Percentiles rank a stretch among this genome's conserved stretches.
phyloP scores from a whole-genome alignment of 1,284 basidiomycete genomes.

The Termitomyces sp. region DNA sequence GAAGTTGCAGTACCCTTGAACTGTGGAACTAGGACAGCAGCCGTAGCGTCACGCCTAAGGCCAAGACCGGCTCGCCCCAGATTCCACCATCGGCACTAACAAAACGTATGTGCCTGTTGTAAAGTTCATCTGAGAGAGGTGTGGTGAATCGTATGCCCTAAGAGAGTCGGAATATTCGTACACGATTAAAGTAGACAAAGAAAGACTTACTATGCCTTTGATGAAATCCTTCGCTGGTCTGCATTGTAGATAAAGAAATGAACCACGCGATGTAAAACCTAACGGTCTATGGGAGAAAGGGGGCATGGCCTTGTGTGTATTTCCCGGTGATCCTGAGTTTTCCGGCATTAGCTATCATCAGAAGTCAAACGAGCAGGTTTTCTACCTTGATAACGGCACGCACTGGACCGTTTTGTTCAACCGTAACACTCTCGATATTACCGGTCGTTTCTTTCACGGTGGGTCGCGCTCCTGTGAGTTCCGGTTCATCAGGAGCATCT shows the following conservation, averaged over 20 bases:
- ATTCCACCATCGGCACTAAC: slow-evolving; percentile 32
- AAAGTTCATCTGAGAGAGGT: slow-evolving; percentile 34
- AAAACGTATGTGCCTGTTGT: slow-evolving; percentile 38
- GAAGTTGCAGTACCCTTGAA: slow-evolving; percentile 36
- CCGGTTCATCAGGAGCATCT: slow-evolving; percentile 31
- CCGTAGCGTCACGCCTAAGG: slow-evolving; percentile 36
- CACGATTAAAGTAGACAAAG: background rate
- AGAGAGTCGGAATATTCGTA: background rate
- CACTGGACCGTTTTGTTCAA: slow-evolving; percentile 40
- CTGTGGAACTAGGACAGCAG: slow-evolving; percentile 35
- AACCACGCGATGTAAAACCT: slow-evolving; percentile 36
- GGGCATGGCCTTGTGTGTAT: slow-evolving; percentile 32
- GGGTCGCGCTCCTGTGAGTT: slow-evolving; percentile 26
- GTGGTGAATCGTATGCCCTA: slow-evolving; percentile 34
- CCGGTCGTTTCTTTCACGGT: slow-evolving; percentile 27
- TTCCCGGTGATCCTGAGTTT: slow-evolving; percentile 32
- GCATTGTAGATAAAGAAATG: slow-evolving; percentile 41
- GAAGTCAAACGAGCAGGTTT: too few species aligned
- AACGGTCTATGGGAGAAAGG: slow-evolving; percentile 36
- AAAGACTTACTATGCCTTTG: slow-evolving; percentile 31
- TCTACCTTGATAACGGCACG: slow-evolving; percentile 35
- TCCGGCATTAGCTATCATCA: background rate
- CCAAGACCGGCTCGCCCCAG: slow-evolving; percentile 39
- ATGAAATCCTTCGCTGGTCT: slow-evolving; percentile 39
- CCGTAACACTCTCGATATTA: slow-evolving; percentile 27